phyloP scores from a whole-genome alignment of 306 rosid genomes.

The Cucumis hystrix region DNA sequence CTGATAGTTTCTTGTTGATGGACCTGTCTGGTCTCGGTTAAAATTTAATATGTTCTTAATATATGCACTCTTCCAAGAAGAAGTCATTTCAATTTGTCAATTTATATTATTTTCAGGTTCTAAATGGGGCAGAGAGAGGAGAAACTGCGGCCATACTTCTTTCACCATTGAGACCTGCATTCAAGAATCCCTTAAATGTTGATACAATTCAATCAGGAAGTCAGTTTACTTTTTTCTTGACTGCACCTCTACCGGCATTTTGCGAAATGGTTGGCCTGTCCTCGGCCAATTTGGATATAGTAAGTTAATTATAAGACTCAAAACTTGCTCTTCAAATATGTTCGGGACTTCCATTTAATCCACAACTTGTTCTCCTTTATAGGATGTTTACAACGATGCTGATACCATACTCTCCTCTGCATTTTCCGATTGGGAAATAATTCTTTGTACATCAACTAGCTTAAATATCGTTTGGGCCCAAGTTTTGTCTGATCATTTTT shows the following conservation, averaged over 20 bases:
- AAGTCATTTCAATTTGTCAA: background rate
- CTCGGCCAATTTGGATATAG: constrained; percentile 33
- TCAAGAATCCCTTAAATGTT: constrained; percentile 46
- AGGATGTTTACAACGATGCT: constrained; percentile 64
- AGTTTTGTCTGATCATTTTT: constrained; percentile 67
- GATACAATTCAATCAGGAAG: constrained; percentile 49
- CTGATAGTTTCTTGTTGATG: background rate
- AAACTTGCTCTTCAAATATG: background rate
- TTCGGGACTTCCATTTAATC: constrained; percentile 11
- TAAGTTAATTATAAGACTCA: constrained; percentile 26
- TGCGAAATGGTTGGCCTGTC: constrained; percentile 68
- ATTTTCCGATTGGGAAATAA: constrained; percentile 85
- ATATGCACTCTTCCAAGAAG: background rate
- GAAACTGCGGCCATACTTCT: constrained; percentile 78
- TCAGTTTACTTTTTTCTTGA: constrained; percentile 92
- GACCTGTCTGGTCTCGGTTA: background rate
- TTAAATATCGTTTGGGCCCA: constrained; percentile 94
- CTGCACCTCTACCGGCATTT: constrained; percentile 83
- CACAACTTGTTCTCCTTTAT: constrained; percentile 13
- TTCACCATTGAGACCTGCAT: constrained; percentile 66
- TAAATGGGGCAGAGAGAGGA: constrained; percentile 89
- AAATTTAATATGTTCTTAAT: background rate
- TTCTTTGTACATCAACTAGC: constrained; percentile 57
- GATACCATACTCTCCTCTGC: constrained; percentile 64
- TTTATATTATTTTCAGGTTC: constrained; percentile 34